Conservation (phyloP, 345 rosid species). For the Acer saccharum region DNA sequence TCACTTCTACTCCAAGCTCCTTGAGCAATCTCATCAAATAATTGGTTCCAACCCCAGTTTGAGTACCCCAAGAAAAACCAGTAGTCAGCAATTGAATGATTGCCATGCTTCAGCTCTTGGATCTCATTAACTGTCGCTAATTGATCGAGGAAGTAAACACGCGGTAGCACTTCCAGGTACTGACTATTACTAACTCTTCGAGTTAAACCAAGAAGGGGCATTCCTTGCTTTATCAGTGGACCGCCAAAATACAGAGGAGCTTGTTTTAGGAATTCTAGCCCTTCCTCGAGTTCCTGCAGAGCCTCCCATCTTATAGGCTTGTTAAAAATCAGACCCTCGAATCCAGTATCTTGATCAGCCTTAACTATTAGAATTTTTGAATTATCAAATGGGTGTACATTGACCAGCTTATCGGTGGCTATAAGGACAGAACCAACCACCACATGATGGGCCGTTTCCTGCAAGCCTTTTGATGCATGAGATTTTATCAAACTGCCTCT, state of each 20-base stretch:
- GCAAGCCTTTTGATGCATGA: conserved; percentile 19
- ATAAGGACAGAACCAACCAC: conserved; percentile 62
- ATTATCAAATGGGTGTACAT: conserved; percentile 56
- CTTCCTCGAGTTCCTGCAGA: conserved; percentile 53
- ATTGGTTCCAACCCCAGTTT: conserved; percentile 81
- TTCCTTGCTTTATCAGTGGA: conserved; percentile 57
- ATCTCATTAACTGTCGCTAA: conserved; percentile 45
- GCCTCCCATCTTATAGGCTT: conserved; percentile 75
- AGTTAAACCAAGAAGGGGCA: conserved; percentile 70
- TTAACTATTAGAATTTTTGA: conserved; percentile 68
- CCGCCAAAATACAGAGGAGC: conserved; percentile 77
- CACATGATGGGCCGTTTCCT: conserved; percentile 38
- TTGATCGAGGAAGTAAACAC: conserved; percentile 75
- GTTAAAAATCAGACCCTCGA: conserved; percentile 81
- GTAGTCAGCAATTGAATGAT: conserved; percentile 45
- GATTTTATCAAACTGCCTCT: conserved; percentile 29
- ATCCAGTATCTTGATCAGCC: conserved; percentile 52
- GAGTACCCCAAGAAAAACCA: conserved; percentile 94
- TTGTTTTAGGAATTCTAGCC: conserved; percentile 55
- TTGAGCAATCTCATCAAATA: conserved; percentile 60
- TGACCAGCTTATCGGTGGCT: conserved; percentile 63
- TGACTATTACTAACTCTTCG: conserved; percentile 34
- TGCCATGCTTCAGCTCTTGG: conserved; percentile 51
- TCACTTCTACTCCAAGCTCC: conserved; percentile 74
- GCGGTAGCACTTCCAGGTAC: conserved; percentile 57